phyloP scores from a whole-genome alignment of 2,329 filamentous ascomycete genomes.

The Clarireedia sp. region DNA sequence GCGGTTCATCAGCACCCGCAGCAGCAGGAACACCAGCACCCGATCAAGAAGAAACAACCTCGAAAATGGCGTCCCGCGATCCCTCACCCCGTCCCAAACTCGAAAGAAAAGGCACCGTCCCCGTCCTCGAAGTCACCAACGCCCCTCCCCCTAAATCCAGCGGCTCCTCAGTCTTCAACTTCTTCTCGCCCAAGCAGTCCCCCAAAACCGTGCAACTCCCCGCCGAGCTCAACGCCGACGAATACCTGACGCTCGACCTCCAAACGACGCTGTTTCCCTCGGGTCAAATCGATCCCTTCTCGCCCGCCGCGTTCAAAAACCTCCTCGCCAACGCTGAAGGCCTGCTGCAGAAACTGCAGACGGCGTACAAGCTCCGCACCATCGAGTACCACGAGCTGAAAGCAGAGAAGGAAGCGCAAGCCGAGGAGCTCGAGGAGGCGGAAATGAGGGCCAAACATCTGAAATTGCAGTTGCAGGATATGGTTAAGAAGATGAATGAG shows the following conservation, averaged over 20 bases:
- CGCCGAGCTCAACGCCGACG: constrained; percentile 35
- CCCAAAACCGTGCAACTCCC: constrained; percentile 20
- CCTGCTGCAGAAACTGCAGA: constrained; percentile 48
- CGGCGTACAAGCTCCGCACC: constrained; percentile 48
- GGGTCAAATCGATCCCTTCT: constrained; percentile 43
- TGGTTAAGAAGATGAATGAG: constrained; percentile 45
- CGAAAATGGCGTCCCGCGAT: constrained; percentile 10
- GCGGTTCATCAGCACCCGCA: constrained; percentile 22
- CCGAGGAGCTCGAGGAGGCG: constrained; percentile 49
- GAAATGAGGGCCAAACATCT: constrained; percentile 45
- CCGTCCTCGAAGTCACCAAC: constrained; percentile 9
- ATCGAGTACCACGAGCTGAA: constrained; percentile 42
- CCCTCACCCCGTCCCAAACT: constrained; percentile 17
- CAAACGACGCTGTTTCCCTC: constrained; percentile 45
- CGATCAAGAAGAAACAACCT: constrained; percentile 6
- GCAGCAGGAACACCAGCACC: constrained; percentile 16
- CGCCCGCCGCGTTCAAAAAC: constrained; percentile 52
- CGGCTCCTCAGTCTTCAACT: constrained; percentile 17
- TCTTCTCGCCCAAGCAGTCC: constrained; percentile 25
- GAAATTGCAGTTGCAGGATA: constrained; percentile 52
- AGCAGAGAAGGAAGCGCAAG: constrained; percentile 45
- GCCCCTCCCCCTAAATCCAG: constrained; percentile 11
- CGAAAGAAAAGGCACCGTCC: constrained; percentile 17
- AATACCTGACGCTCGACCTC: constrained; percentile 48
- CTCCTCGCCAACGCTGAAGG: constrained; percentile 50